Base-by-base conservation (phyloP, 2,329 filamentous ascomycete genomes). In the Mycosphaerelloides madeirae region DNA sequence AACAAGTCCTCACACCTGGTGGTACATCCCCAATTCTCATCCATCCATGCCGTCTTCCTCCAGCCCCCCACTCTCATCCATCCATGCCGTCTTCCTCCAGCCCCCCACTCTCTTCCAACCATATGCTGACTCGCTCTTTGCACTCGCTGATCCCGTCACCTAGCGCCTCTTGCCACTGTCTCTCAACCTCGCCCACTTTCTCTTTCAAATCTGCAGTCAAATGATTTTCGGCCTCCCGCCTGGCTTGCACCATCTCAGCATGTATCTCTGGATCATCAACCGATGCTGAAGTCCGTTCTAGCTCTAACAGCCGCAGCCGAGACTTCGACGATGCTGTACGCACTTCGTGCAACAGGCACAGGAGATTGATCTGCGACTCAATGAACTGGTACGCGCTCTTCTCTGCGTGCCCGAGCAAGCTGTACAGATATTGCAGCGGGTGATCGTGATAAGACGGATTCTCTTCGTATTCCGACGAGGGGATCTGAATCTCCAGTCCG, bases 301-400 rank as follows among this genome's bases (percentile, higher is more conserved):
- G 78, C 62, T 87, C 83, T 53, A 84, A 73, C 14, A 85, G 72
- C 50, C 80, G 76, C 41, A 80, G 80, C 53, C 81, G 81, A 6
- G 86, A 84, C 36, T 76, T 75, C 61, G 87, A 83, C 2, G 87
- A 81, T 0, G 83, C 83, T 42, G 86, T 87, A 62, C 88, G 87
- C 41, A 95, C 88, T 67, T 96, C 89, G 59, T 96, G 93, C 44
- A 95, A 69, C 29, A 97, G 73, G 60, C 91, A 97, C 18, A 95
- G 75, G 28, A 96, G 73, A 61, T 96, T 96, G 22, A 82, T 91
- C 71, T 97, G 91, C 6, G 83, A 85, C 71, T 97, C 93, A 59
- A 97, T 96, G 68, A 95, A 97, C 65, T 97, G 93, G 61, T 95
- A 94, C 7, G 88, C 91, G 57, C 85, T 90, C 70, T 93, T 95